Base-by-base conservation (phyloP, 148 eudicot species). In the Rhododendron molle region DNA sequence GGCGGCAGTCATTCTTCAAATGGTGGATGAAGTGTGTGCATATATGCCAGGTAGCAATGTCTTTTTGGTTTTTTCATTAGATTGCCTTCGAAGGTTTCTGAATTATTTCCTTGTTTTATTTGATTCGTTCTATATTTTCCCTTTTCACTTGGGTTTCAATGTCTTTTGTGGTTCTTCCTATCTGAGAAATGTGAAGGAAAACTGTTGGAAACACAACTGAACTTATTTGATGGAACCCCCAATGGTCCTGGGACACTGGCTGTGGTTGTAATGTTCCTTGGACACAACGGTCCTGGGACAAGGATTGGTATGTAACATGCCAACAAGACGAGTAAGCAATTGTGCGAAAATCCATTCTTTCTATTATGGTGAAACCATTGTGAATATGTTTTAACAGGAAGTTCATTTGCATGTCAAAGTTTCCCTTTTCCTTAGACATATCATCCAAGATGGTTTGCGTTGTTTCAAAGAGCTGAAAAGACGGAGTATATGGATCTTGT, bases 71-170 rank as follows among this genome's bases (percentile, higher is more conserved):
- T 71, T 30, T 26, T 28, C 13, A 21, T 28, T 58, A 79, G 36
- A 82, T 62, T 85, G 77, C 4, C 49, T 56, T 82, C 2, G 32
- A 78, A 78, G 30, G 54, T 23, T 77, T 78, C 26, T 78, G 54
- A 78, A 3, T 44, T 21, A 44, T 43, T 78, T 78, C 54, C 81
- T 78, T 78, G 50, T 78, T 78, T 76, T 78, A 23, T 78, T 78
- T 46, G 56, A 34, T 74, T 74, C 47, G n/a, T 36, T 34, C 18
- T 32, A 30, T 71, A 28, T 71, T 74, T 36, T 38, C 78, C 40
- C 7, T 18, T 36, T 34, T 73, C n/a, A 74, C 46, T 38, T 38
- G n/a, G 46, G n/a, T 74, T 74, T 38, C n/a, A 36, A 15, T 38
- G 76, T 32, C 76, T 18, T n/a, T n/a, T 78, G 54, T 78, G 54